phyloP scores from a whole-genome alignment of 2,329 filamentous ascomycete genomes.

The Zymoseptoria ardabiliae region DNA sequence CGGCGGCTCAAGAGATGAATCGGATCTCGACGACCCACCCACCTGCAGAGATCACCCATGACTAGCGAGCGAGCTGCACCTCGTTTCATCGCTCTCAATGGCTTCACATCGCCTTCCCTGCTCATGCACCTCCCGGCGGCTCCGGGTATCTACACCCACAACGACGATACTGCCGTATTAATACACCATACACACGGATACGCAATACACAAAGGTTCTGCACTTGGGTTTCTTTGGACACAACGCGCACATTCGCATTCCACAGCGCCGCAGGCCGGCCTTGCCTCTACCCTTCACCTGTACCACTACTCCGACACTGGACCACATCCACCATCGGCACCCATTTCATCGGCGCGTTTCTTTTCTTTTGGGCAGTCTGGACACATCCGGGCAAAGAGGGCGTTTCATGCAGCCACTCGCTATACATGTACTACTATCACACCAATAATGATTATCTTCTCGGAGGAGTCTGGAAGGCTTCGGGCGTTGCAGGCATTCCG shows the following conservation, averaged over 20 bases:
- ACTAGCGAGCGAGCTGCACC: background rate
- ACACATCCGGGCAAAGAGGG: background rate
- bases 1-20: background rate
- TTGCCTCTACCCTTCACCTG: background rate
- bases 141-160: background rate
- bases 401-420: background rate
- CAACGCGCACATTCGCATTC: background rate
- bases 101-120: background rate
- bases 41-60: background rate
- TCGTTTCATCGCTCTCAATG: background rate
- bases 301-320: background rate
- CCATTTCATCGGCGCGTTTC: background rate
- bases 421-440: background rate
- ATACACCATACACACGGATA: background rate
- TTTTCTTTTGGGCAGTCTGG: background rate
- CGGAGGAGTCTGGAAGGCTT: background rate
- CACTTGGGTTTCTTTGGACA: background rate
- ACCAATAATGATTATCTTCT: background rate
- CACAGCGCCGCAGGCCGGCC: background rate
- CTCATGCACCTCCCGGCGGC: background rate
- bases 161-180: background rate
- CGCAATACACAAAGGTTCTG: too few relatives aligned
- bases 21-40: background rate
- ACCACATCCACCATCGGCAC: background rate
- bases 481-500: background rate